Evolutionary conservation across 169 alveolate species (phyloP).

Genomic region (Plasmodium knowlesi): DNA sequence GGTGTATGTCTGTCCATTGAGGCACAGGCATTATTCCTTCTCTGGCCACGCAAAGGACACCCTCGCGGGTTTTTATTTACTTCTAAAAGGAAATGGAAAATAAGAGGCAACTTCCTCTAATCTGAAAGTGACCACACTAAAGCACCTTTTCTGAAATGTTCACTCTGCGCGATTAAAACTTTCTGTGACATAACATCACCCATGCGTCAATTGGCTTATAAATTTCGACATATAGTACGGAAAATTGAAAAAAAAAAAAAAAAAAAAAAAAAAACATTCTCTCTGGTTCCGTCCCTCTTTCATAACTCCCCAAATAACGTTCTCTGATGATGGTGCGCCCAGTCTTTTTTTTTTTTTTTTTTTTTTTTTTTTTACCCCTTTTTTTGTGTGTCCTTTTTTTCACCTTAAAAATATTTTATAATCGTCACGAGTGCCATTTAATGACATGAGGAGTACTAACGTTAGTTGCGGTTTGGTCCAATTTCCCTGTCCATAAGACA

Average conservation of each 20-base stretch:
- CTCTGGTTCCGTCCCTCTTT: background rate
- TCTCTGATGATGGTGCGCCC: background rate
- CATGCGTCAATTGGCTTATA: background rate
- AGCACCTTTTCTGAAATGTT: background rate
- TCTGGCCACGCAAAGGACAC: background rate
- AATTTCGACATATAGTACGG: background rate
- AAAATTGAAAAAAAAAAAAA: background rate
- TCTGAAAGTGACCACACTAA: background rate
- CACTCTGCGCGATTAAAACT: background rate
- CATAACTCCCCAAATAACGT: background rate
- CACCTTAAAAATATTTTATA: background rate
- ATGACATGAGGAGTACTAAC: background rate
- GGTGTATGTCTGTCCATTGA: background rate
- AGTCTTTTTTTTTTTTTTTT: background rate
- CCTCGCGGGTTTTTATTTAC: background rate
- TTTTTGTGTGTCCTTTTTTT: background rate
- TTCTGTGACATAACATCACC: background rate
- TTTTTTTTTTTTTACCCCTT: background rate
- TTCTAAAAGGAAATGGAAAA: background rate
- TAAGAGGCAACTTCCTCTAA: background rate
- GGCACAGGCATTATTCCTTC: background rate
- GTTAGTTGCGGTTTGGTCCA: background rate
- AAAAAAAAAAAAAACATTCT: background rate
- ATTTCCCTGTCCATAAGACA: constrained; percentile 21
- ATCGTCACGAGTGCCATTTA: background rate